Conservation (phyloP, 139 green algal species). For the Closterium sp. region DNA sequence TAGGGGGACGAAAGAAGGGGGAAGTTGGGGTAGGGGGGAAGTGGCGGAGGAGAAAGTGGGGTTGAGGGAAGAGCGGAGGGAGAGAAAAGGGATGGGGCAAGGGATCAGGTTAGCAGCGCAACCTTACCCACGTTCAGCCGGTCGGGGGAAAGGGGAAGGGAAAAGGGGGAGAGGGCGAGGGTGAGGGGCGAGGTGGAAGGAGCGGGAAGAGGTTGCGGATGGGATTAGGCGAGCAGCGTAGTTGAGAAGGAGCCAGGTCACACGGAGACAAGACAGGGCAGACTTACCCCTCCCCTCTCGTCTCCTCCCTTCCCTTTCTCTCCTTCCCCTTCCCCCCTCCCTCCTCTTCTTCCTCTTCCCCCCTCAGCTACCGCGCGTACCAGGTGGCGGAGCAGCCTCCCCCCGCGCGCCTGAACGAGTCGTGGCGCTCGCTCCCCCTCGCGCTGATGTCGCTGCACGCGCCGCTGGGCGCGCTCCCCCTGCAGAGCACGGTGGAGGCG, state of each 20-base stretch:
- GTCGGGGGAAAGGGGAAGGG: neutral
- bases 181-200: too few species aligned
- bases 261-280: too few species aligned
- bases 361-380: neutral
- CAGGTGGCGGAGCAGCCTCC: neutral
- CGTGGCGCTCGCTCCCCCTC: neutral
- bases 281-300: too few species aligned
- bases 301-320: too few species aligned
- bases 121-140: neutral
- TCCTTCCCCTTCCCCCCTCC: too few species aligned
- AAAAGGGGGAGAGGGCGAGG: neutral
- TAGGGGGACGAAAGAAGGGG: neutral
- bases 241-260: too few species aligned
- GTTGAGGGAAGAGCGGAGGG: neutral
- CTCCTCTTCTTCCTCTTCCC: too few species aligned
- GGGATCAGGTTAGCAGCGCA: neutral
- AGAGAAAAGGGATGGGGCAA: too few species aligned
- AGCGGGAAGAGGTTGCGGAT: too few species aligned
- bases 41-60: neutral
- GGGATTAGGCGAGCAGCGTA: too few species aligned
- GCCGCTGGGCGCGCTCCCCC: neutral
- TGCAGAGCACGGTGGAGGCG: neutral
- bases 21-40: neutral
- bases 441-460: neutral
- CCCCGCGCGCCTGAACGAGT: neutral